Conservation (phyloP, 2,329 filamentous ascomycete species). For the Clonostachys rhizophaga region DNA sequence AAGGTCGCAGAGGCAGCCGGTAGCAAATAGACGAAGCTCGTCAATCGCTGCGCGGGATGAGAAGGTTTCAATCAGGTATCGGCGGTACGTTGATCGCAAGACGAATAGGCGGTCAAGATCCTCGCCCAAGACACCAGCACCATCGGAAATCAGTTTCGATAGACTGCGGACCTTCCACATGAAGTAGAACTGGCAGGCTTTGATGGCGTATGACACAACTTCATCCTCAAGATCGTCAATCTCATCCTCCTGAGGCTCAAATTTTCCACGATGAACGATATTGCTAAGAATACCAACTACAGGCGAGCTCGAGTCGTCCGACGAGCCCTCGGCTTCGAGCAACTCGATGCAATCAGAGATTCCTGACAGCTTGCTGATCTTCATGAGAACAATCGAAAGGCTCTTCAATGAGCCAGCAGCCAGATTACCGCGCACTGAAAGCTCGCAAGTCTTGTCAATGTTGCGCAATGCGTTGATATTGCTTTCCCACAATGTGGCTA, state of each 20-base stretch:
- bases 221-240: conserved; percentile 76
- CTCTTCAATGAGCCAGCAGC: conserved; percentile 60
- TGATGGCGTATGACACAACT: conserved; percentile 70
- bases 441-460: conserved; percentile 65
- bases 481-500: conserved; percentile 83
- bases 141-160: conserved; percentile 46
- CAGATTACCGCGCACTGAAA: conserved; percentile 68
- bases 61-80: conserved; percentile 62
- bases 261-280: conserved; percentile 69
- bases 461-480: conserved; percentile 68
- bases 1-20: conserved; percentile 75
- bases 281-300: conserved; percentile 67
- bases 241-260: conserved; percentile 57
- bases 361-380: conserved; percentile 75
- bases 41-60: conserved; percentile 68
- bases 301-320: conserved; percentile 40
- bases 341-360: conserved; percentile 74
- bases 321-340: conserved; percentile 59
- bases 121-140: conserved; percentile 48
- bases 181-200: conserved; percentile 80
- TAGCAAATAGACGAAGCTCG: conserved; percentile 70
- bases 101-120: conserved; percentile 57
- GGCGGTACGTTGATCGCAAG: conserved; percentile 52
- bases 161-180: conserved; percentile 81
- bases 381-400: conserved; percentile 68